phyloP scores from a whole-genome alignment of 1,284 basidiomycete genomes.

The Moesziomyces globuligerus region DNA sequence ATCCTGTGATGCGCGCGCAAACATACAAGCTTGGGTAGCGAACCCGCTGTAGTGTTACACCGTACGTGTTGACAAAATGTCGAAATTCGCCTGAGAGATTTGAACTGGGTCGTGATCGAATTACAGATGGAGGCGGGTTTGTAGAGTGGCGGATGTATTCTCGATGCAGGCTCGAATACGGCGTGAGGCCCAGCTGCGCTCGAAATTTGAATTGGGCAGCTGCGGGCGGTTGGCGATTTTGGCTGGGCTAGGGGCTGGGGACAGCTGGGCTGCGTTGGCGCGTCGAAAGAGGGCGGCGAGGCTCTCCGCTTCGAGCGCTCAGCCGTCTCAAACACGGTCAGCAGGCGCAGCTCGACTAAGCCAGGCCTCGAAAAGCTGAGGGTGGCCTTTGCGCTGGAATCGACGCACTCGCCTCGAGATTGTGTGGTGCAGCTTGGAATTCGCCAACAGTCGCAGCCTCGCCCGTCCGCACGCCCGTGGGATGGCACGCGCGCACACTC shows the following conservation, averaged over 20 bases:
- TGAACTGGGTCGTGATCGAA: constrained; percentile 28
- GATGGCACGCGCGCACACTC: constrained; percentile 18
- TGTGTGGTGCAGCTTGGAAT: constrained; percentile 2
- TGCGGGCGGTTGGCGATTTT: not conserved
- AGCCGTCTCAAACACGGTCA: not conserved
- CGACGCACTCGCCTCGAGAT: not conserved
- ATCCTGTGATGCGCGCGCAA: too few species aligned
- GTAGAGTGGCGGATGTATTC: constrained; percentile 6
- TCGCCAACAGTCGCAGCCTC: constrained; percentile 4
- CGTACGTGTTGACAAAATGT: not conserved
- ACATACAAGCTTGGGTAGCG: not conserved
- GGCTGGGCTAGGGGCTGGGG: not conserved
- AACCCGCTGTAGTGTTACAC: constrained; percentile 4
- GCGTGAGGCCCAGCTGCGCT: too few species aligned
- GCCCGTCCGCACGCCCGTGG: not conserved
- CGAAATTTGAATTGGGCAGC: not conserved
- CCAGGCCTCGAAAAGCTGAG: constrained; percentile 13
- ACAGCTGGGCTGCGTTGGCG: not conserved
- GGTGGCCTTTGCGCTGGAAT: constrained; percentile 37
- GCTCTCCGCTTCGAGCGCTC: too few species aligned
- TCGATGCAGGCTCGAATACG: constrained; percentile 16
- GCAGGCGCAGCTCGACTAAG: constrained; percentile 3
- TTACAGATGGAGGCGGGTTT: not conserved
- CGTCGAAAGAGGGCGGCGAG: too few species aligned
- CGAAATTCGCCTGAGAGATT: not conserved